Evolutionary conservation across 1,139 yeast genomes (phyloP).

Genomic region (Pneumocystis jirovecii): DNA sequence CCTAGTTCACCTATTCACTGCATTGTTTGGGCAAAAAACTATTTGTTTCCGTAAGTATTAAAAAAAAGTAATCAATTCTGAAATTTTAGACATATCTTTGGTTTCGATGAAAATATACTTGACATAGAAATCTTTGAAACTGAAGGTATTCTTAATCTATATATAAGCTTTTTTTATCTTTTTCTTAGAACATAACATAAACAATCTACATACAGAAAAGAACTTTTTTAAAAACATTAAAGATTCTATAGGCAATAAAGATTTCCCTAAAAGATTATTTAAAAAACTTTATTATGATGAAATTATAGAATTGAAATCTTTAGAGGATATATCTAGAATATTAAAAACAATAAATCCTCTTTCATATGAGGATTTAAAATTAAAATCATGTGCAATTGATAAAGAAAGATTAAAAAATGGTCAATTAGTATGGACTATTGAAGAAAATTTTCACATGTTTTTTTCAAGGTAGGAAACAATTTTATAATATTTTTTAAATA

Average conservation of each 20-base stretch:
- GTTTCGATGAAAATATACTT: slow-evolving; percentile 29
- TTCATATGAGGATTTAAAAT: slow-evolving; percentile 21
- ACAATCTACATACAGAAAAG: slow-evolving; percentile 52
- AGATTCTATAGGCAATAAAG: slow-evolving; percentile 25
- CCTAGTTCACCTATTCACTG: slow-evolving; percentile 95
- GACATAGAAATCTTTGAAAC: slow-evolving; percentile 33
- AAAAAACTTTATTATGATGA: slow-evolving; percentile 47
- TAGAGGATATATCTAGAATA: slow-evolving; percentile 67
- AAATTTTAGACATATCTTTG: slow-evolving; percentile 47
- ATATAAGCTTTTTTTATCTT: not conserved
- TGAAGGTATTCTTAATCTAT: slow-evolving; percentile 25
- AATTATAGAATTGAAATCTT: slow-evolving; percentile 52
- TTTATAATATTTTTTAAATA: not conserved
- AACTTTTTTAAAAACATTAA: slow-evolving; percentile 61
- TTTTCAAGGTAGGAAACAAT: slow-evolving; percentile 28
- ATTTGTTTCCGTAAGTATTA: slow-evolving; percentile 36
- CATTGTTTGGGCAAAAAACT: slow-evolving; percentile 94
- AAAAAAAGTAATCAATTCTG: not conserved
- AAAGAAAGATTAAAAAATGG: slow-evolving; percentile 31
- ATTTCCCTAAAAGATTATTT: slow-evolving; percentile 27
- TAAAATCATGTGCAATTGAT: slow-evolving; percentile 13
- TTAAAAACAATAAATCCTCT: slow-evolving; percentile 57
- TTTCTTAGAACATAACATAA: slow-evolving; percentile 36
- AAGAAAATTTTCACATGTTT: slow-evolving; percentile 52
- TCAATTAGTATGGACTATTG: slow-evolving; percentile 47